A percentile compares a stretch with the other conserved stretches of the same genome.
These are phyloP conservation scores for Leucocoprinus sp. DNA, from an alignment of 768 basidiomycete species.

Conservation along the genomic window DNA sequence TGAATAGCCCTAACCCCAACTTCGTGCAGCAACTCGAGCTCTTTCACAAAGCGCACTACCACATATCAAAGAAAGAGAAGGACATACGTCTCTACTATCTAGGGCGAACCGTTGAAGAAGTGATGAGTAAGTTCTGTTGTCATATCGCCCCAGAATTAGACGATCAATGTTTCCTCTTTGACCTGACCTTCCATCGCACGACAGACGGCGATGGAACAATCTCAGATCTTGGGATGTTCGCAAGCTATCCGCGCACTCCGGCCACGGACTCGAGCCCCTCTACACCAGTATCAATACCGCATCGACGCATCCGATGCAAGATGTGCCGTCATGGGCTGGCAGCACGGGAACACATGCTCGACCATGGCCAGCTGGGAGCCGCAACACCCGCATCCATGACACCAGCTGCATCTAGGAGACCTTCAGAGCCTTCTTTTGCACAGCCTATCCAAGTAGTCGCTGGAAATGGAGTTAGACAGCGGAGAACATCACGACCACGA, in stretches of 20 bases:
- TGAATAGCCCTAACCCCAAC: conserved; percentile 73
- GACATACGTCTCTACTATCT: conserved; percentile 77
- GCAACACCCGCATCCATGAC: conserved; percentile 48
- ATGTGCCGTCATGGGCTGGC: conserved; percentile 89
- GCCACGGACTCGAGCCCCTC: conserved; percentile 45
- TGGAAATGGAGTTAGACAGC: not conserved
- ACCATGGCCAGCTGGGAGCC: conserved; percentile 74
- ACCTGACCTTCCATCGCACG: not conserved
- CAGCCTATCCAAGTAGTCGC: not conserved
- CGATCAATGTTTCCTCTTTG: not conserved
- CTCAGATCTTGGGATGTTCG: conserved; percentile 66
- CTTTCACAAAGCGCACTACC: conserved; percentile 66
- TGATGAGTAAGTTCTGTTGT: conserved; percentile 57
- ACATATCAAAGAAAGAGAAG: conserved; percentile 60
- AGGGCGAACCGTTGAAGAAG: conserved; percentile 61
- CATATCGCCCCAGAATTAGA: conserved; percentile 6
- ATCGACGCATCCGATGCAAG: conserved; percentile 76
- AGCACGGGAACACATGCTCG: conserved; percentile 87
- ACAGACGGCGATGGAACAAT: conserved; percentile 68
- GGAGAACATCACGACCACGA: conserved; percentile 10
- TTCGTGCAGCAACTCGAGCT: conserved; percentile 77
- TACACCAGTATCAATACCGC: conserved; percentile 37
- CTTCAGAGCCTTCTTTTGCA: conserved; percentile 12
- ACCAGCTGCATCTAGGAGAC: conserved; percentile 36
- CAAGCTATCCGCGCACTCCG: conserved; percentile 61